phyloP scores from a whole-genome alignment of 805 yeast genomes.

The Barnettozyma salicaria region DNA sequence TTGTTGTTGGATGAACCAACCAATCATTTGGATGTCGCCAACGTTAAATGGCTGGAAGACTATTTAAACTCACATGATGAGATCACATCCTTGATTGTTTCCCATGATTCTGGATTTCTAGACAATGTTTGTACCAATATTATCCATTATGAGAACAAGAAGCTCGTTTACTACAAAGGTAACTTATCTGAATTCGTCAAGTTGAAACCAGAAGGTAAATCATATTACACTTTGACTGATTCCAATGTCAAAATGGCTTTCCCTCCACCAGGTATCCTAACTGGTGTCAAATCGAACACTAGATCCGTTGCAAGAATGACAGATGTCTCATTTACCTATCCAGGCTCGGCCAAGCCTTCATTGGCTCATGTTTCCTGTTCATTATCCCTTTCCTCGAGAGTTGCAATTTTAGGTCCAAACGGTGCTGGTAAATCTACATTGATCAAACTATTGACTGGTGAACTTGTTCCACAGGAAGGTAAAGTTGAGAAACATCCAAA shows the following conservation, averaged over 20 bases:
- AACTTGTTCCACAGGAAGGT: constrained; percentile 79
- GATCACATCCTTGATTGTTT: constrained; percentile 90
- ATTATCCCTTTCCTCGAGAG: constrained; percentile 92
- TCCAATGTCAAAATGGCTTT: constrained; percentile 92
- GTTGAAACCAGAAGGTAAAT: constrained; percentile 91
- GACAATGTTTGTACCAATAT: constrained; percentile 96
- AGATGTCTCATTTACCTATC: constrained; percentile 82
- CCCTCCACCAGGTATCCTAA: constrained; percentile 96
- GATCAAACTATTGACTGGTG: constrained; percentile 90
- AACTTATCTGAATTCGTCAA: constrained; percentile 88
- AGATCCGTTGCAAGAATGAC: constrained; percentile 88
- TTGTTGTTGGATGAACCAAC: constrained; percentile 96
- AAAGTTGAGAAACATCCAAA: constrained; percentile 97
- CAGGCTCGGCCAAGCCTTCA: constrained; percentile 84
- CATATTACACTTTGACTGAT: constrained; percentile 91
- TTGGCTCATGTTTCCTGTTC: constrained; percentile 77
- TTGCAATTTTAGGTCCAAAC: constrained; percentile 93
- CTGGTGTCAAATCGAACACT: constrained; percentile 95
- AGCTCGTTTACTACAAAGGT: constrained; percentile 93
- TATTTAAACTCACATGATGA: constrained; percentile 76
- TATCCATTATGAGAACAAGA: constrained; percentile 92
- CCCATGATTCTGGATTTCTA: constrained; percentile 96
- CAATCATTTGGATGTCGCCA: constrained; percentile 91
- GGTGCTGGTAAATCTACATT: constrained; percentile 99
- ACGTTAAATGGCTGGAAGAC: constrained; percentile 91